Conservation (phyloP, 805 yeast genomes). For the Yamadazyma tumulicola region DNA sequence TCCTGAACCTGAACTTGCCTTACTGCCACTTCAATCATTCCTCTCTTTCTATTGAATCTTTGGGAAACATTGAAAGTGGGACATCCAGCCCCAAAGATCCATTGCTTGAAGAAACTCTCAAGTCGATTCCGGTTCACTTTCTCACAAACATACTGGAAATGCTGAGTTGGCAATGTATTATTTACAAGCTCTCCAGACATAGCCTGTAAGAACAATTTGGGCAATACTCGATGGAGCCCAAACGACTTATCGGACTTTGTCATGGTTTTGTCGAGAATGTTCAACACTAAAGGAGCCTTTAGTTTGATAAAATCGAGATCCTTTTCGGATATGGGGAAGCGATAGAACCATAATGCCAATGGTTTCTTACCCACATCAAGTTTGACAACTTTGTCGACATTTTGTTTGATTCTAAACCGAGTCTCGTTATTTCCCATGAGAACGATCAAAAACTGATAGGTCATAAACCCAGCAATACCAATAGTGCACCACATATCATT, state of each 20-base stretch:
- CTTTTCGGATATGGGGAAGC: constrained; percentile 57
- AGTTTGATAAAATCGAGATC: constrained; percentile 69
- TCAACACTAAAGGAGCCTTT: constrained; percentile 83
- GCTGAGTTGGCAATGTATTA: constrained; percentile 72
- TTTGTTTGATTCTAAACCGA: constrained; percentile 62
- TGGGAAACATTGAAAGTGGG: constrained; percentile 89
- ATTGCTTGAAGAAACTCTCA: constrained; percentile 82
- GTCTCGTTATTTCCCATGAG: constrained; percentile 84
- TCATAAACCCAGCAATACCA: constrained; percentile 84
- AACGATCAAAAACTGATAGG: constrained; percentile 60
- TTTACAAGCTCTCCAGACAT: constrained; percentile 90
- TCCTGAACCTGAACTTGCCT: constrained; percentile 81
- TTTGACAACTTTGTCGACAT: constrained; percentile 64
- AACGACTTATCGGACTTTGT: constrained; percentile 93
- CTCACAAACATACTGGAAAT: constrained; percentile 92
- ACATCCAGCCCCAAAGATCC: constrained; percentile 88
- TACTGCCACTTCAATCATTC: constrained; percentile 91
- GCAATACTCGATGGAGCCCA: constrained; percentile 87
- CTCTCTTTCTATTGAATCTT: constrained; percentile 87
- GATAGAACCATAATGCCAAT: constrained; percentile 63
- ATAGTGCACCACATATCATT: constrained; percentile 87
- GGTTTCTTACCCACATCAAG: constrained; percentile 80
- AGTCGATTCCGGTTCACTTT: constrained; percentile 84
- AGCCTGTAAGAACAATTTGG: constrained; percentile 86
- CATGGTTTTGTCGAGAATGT: constrained; percentile 86